These are phyloP conservation scores for Sporothrix curviconia DNA, from an alignment of 2,329 filamentous ascomycete genomes.

Conservation along the genomic window DNA sequence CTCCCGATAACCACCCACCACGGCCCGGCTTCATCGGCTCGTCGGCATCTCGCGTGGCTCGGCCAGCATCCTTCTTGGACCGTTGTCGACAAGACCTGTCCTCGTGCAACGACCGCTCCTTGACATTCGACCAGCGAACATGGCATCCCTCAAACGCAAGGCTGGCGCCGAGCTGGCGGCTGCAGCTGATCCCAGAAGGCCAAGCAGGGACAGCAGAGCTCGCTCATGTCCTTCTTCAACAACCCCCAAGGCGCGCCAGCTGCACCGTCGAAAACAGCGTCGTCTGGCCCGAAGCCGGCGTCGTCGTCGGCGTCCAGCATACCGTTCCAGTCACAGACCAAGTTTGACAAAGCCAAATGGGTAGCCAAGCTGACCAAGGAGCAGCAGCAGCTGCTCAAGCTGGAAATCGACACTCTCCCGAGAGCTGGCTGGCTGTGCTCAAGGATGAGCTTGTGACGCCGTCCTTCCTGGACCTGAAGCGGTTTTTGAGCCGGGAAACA, in stretches of 20 bases:
- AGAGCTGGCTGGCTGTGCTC: conserved; percentile 82
- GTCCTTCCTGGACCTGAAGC: conserved; percentile 82
- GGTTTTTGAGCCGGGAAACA: conserved; percentile 77
- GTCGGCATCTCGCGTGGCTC: background rate
- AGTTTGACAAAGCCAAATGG: conserved; percentile 89
- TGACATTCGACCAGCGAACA: no score
- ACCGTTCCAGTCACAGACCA: conserved; percentile 31
- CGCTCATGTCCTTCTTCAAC: conserved; percentile 85
- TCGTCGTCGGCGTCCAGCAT: conserved; percentile 11
- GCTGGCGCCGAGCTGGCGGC: conserved; percentile 37
- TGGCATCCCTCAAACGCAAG: conserved; percentile 61
- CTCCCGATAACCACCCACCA: background rate
- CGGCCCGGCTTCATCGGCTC: background rate
- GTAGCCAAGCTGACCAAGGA: conserved; percentile 70
- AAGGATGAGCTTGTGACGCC: conserved; percentile 76
- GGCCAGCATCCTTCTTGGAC: background rate
- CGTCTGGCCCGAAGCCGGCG: conserved; percentile 19
- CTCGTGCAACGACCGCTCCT: no score
- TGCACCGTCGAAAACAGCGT: background rate
- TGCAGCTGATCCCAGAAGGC: conserved; percentile 58
- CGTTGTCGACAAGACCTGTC: no score
- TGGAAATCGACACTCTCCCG: conserved; percentile 90
- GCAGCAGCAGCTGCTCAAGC: conserved; percentile 71
- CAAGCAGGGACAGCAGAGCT: conserved; percentile 56
- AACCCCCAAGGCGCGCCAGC: conserved; percentile 41